These are phyloP conservation scores for Coemansia sp. DNA, from an alignment of 192 early-diverging fungal species.

Conservation along the genomic window DNA sequence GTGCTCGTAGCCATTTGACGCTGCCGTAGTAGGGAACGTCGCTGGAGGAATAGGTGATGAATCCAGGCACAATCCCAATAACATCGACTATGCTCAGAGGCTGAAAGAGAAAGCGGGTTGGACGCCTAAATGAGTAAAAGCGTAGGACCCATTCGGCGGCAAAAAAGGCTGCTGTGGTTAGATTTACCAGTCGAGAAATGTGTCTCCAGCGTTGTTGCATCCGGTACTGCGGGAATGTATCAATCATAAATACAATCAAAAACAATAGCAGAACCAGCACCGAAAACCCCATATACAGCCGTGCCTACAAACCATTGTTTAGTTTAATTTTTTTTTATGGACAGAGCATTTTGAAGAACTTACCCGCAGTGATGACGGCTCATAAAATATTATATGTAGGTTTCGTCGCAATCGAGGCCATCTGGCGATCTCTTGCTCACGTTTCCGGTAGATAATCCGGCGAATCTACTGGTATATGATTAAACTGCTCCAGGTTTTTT, in stretches of 20 bases:
- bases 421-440: slow-evolving; percentile 28
- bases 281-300: slow-evolving; percentile 42
- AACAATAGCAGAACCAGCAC: slow-evolving; percentile 42
- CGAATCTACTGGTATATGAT: slow-evolving; percentile 22
- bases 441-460: slow-evolving; percentile 30
- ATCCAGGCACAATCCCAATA: slow-evolving; percentile 37
- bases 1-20: slow-evolving; percentile 46
- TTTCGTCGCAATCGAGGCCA: slow-evolving; percentile 28
- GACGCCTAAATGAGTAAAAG: slow-evolving; percentile 32
- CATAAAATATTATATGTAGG: slow-evolving; percentile 44
- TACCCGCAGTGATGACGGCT: slow-evolving; percentile 45
- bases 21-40: slow-evolving; percentile 12
- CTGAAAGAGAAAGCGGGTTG: slow-evolving; percentile 24
- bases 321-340: too few relatives aligned
- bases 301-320: slow-evolving; percentile 18
- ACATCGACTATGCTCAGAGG: slow-evolving; percentile 39
- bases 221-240: slow-evolving; percentile 49
- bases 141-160: slow-evolving; percentile 42
- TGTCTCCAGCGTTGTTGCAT: slow-evolving; percentile 27
- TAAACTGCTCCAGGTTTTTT: not conserved
- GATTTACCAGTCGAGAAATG: slow-evolving; percentile 31
- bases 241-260: slow-evolving; percentile 53
- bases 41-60: slow-evolving; percentile 18
- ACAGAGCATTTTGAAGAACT: not conserved
- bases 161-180: slow-evolving; percentile 43